phyloP scores from a whole-genome alignment of 805 yeast genomes.

The Yamadazyma kitorensis region DNA sequence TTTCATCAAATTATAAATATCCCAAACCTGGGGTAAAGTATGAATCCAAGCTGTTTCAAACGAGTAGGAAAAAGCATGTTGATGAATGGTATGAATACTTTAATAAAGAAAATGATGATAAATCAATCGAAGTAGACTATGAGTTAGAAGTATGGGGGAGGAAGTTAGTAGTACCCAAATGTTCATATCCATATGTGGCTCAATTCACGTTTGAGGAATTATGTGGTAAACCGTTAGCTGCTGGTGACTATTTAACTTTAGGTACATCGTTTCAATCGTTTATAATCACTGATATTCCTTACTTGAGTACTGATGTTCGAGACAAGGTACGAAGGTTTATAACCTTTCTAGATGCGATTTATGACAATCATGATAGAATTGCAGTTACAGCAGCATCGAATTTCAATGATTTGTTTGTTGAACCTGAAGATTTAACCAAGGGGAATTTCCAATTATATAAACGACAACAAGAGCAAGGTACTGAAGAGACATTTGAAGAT shows the following conservation, averaged over 20 bases:
- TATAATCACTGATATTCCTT: conserved; percentile 92
- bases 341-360: conserved; percentile 92
- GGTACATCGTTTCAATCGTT: conserved; percentile 75
- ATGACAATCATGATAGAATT: conserved; percentile 82
- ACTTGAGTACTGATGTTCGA: conserved; percentile 69
- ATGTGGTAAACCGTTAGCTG: conserved; percentile 85
- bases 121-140: conserved; percentile 19
- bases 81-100: conserved; percentile 79
- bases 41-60: conserved; percentile 46
- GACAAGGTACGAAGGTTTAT: conserved; percentile 89
- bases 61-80: conserved; percentile 58
- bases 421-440: conserved; percentile 59
- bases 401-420: conserved; percentile 81
- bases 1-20: conserved; percentile 71
- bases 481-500: conserved; percentile 41
- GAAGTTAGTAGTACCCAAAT: conserved; percentile 66
- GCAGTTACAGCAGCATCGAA: conserved; percentile 90
- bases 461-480: conserved; percentile 37
- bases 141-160: conserved; percentile 83
- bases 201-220: conserved; percentile 83
- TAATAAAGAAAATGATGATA: conserved; percentile 52
- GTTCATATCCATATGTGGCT: conserved; percentile 79
- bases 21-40: conserved; percentile 65
- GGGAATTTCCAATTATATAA: conserved; percentile 45
- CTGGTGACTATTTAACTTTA: conserved; percentile 88